phyloP scores from a whole-genome alignment of 805 yeast genomes.

The Candida pini region DNA sequence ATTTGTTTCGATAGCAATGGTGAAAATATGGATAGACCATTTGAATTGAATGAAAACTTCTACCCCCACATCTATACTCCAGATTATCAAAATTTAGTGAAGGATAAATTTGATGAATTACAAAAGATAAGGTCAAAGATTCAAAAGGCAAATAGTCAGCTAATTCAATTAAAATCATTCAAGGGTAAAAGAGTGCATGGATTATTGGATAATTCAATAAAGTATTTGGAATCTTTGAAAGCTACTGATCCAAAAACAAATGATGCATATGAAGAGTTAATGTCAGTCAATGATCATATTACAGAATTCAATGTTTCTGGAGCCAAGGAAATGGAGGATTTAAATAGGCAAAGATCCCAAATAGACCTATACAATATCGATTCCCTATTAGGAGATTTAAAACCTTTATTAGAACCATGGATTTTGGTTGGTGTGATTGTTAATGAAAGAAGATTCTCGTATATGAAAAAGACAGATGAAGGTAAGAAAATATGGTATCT shows the following conservation, averaged over 20 bases:
- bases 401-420: slow-evolving; percentile 30
- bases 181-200: slow-evolving; percentile 28
- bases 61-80: slow-evolving; percentile 36
- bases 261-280: slow-evolving; percentile 19
- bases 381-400: slow-evolving; percentile 17
- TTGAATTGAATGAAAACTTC: slow-evolving; percentile 26
- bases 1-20: slow-evolving; percentile 28
- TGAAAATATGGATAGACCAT: slow-evolving; percentile 19
- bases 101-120: slow-evolving; percentile 13
- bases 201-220: slow-evolving; percentile 22
- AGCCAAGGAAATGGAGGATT: slow-evolving; percentile 8
- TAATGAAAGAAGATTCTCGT: slow-evolving; percentile 28
- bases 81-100: slow-evolving; percentile 21
- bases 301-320: slow-evolving; percentile 6
- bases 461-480: slow-evolving; percentile 14
- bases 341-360: slow-evolving; percentile 10
- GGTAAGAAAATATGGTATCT: slow-evolving; percentile 25
- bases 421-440: slow-evolving; percentile 33
- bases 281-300: slow-evolving; percentile 10
- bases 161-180: slow-evolving; percentile 22
- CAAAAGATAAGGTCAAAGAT: slow-evolving; percentile 11
- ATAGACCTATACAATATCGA: slow-evolving; percentile 25
- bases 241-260: slow-evolving; percentile 7
- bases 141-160: slow-evolving; percentile 9
- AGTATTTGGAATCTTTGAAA: slow-evolving; percentile 15